Evolutionary conservation across 495 filamentous ascomycete genomes (phyloP), one percentile per base, ranked within the genome.

Genomic region (Immersiella caudata): DNA sequence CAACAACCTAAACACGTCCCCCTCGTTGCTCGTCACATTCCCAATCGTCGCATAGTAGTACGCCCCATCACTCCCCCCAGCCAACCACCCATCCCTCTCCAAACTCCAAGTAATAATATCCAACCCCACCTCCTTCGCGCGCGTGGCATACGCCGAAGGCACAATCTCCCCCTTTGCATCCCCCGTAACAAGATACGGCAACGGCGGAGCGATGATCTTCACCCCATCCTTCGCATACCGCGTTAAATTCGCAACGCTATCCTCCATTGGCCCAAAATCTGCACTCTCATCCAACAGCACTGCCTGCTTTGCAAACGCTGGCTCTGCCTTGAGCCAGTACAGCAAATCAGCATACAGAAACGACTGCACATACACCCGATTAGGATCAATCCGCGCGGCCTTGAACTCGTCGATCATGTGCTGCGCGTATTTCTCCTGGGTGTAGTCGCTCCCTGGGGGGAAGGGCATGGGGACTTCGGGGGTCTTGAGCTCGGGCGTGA

Each of bases 21-120:
- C 86, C 67, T 89, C 86, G 55, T 82, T 83, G 29, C 81, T 83
- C 49, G 85, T 84, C 12, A 78, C 81, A 50, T 77, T 74, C 0
- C 75, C 76, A 24, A 89, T 76, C n/a, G 78, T 79, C 55, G 71
- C 70, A 58, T 85, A 85, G 71, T 87, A 90, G 68, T 87, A 89
- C n/a, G 79, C 83, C 1, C 70, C 69, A 0, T 69, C 72, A 0
- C 75, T 76, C 7, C 79, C 83, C 58, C 82, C 76, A 18, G 79
- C 79, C 60, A 89, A 70, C 64, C 82, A 84, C 0, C 83, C 85
- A 1, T 83, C 86, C 3, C 87, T 78, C 74, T 90, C 87, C 49
- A 89, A 77, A n/a, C 80, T 86, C 87, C 86, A 90, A 7, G 84
- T 84, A 18, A 89, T 80, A 55, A 89, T 79, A 49, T 87, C 82